phyloP scores from a whole-genome alignment of 129 eudicot species.

The Ambrosia artemisiifolia region DNA sequence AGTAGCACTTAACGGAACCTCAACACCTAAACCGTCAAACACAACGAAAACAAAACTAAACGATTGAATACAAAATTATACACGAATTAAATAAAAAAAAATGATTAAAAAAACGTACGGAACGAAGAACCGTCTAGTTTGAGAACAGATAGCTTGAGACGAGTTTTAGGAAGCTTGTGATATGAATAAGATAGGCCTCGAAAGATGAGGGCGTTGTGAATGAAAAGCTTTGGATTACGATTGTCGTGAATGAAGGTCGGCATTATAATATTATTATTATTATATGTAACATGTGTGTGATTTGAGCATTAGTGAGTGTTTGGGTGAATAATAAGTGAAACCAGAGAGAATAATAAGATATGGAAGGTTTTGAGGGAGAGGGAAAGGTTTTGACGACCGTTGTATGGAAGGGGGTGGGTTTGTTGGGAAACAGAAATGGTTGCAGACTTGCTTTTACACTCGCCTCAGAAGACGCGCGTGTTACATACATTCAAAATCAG shows the following conservation, averaged over 20 bases:
- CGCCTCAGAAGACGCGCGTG: background rate
- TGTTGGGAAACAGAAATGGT: constrained; percentile 20
- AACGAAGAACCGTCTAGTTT: constrained; percentile 69
- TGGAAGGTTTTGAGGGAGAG: constrained; percentile 18
- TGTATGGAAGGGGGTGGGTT: constrained; percentile 13
- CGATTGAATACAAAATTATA: background rate
- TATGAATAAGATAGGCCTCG: constrained; percentile 43
- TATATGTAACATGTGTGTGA: constrained; percentile 7
- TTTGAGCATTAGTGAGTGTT: background rate
- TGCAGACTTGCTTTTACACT: background rate
- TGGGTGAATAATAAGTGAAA: background rate
- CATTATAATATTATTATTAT: constrained; percentile 8
- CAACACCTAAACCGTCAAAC: constrained; percentile 34
- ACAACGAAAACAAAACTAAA: background rate
- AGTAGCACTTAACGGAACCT: constrained; percentile 45
- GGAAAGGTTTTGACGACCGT: constrained; percentile 26
- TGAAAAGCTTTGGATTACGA: constrained; percentile 28
- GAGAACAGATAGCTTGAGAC: constrained; percentile 52
- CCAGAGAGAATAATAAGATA: constrained; percentile 14
- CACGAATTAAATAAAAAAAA: background rate
- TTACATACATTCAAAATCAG: too few relatives aligned
- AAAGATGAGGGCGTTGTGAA: constrained; percentile 27
- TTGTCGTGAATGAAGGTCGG: constrained; percentile 23
- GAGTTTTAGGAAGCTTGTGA: constrained; percentile 51
- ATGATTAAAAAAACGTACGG: constrained; percentile 20